Conservation (phyloP, 73 alveolate species). For the Tetrahymena borealis region DNA sequence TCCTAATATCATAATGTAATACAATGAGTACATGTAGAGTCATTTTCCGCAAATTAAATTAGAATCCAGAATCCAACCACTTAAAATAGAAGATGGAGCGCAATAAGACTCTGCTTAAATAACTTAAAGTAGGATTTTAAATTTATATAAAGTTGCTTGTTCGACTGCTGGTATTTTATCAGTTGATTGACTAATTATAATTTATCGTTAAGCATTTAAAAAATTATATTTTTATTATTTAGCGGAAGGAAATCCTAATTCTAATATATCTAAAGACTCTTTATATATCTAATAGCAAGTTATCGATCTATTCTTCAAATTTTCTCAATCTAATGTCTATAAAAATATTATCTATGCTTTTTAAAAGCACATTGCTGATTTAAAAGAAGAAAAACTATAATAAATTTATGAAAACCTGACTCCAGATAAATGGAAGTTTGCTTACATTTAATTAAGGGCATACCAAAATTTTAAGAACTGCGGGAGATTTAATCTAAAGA, state of each 20-base stretch:
- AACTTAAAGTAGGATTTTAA: neutral
- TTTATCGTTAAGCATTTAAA: no score
- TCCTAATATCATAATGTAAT: neutral
- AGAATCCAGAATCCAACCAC: neutral
- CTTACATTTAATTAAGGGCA: neutral
- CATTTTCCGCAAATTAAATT: neutral
- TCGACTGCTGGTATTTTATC: no score
- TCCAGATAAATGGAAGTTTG: neutral
- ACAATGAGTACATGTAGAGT: neutral
- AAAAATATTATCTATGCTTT: neutral
- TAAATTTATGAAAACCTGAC: neutral
- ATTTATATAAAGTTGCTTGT: no score
- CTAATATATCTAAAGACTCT: neutral
- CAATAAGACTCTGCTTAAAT: neutral
- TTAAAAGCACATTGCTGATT: neutral
- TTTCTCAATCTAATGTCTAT: neutral
- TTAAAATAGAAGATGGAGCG: neutral
- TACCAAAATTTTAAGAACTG: neutral
- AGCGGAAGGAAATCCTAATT: neutral
- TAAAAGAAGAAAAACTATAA: neutral
- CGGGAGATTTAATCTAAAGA: neutral
- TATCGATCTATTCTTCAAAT: neutral
- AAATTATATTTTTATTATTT: no score
- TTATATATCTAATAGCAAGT: neutral
- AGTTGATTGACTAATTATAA: no score